Percentiles rank a stretch among this genome's conserved stretches.
These are phyloP conservation scores for Ceratobasidium sp. DNA, from an alignment of 1,284 basidiomycete species.

Conservation along the genomic window DNA sequence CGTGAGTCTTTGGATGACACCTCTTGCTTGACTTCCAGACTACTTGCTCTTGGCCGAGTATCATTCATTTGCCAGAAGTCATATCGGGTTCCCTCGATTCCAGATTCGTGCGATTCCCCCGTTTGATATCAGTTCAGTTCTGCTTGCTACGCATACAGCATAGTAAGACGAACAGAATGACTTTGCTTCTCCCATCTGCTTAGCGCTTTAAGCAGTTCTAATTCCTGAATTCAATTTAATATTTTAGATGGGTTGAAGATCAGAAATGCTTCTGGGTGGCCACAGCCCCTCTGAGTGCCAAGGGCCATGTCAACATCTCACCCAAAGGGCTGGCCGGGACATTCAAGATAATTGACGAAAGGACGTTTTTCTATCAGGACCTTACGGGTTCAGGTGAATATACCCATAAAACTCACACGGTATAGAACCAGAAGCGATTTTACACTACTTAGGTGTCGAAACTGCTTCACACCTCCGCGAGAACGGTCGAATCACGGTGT, in stretches of 20 bases:
- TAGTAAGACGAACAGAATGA: no score
- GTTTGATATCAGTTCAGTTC: neutral
- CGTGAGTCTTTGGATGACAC: slow-evolving; percentile 43
- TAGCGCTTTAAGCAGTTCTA: neutral
- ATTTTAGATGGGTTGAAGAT: slow-evolving; percentile 62
- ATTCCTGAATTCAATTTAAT: neutral
- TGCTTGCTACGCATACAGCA: slow-evolving; percentile 26
- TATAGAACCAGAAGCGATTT: neutral
- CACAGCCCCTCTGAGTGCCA: slow-evolving; percentile 63
- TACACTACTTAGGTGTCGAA: slow-evolving; percentile 62
- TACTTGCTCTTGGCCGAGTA: neutral
- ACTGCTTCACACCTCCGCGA: slow-evolving; percentile 72
- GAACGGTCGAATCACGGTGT: slow-evolving; percentile 68
- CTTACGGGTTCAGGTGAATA: slow-evolving; percentile 68
- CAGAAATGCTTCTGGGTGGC: slow-evolving; percentile 74
- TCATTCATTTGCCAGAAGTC: neutral
- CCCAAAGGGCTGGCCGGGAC: slow-evolving; percentile 63
- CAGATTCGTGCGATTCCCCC: neutral
- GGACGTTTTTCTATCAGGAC: slow-evolving; percentile 72
- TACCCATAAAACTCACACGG: neutral
- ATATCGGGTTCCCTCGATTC: neutral
- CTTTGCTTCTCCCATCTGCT: neutral
- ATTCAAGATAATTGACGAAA: slow-evolving; percentile 66
- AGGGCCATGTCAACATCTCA: slow-evolving; percentile 69
- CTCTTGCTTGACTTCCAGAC: neutral